Evolutionary conservation across 1,139 yeast genomes (phyloP), one percentile per base, ranked within the genome.

Genomic region (Zygotorulaspora mrakii): DNA sequence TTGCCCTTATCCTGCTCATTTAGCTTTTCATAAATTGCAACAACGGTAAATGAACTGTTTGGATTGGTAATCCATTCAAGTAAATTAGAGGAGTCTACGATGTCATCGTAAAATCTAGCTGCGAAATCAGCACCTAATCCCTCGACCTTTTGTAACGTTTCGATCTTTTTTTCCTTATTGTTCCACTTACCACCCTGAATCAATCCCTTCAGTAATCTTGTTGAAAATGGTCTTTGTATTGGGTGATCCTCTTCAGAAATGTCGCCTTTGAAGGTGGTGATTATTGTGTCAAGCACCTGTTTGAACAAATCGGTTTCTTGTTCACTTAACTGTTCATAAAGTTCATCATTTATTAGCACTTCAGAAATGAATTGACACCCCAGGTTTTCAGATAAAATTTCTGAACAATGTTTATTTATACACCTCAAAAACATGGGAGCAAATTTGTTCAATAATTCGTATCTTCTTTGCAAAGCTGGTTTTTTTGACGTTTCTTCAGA

Each of bases 331-430:
- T 70, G 71, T 11, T 67, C 71, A 43, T 66, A 66, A 31, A 71
- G 69, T 6, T 75, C 76, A 37, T 78, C 75, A 51, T 71, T 76
- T 46, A 85, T 71, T 39, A 88, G 66, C 22, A 86, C 71, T 64
- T 89, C 97, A 29, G 83, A 71, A 39, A 85, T 69, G 48, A 86
- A 81, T 65, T 91, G 97, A 24, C 94, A 75, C 21, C 95, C 95
- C 47, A 89, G 66, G 55, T 83, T 83, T 46, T 82, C 86, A 12
- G 70, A 65, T 45, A 88, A 69, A 8, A 86, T 67, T 11, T 69
- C 74, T 13, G 68, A 59, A 22, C 73, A 67, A 38, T 71, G 62
- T 30, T 74, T 70, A 28, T 68, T 64, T 22, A 87, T 66, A 20
- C 78, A 68, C 40, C 75, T 68, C 55, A 83, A 74, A 46, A 87